Evolutionary conservation across 2,329 filamentous ascomycete species (phyloP).

Genomic region (Aspergillus chevalieri): DNA sequence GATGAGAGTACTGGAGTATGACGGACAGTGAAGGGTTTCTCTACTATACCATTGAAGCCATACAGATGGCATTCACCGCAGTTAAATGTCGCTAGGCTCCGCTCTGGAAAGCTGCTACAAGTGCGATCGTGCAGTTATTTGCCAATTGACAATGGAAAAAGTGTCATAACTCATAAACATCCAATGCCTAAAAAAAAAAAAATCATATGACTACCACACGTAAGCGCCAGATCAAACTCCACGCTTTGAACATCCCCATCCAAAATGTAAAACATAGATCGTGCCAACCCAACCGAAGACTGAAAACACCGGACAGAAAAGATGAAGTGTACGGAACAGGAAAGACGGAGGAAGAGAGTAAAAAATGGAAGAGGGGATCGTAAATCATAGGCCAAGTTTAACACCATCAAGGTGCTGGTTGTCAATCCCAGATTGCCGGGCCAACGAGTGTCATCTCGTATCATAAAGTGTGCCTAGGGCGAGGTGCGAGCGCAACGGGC

Average conservation of each 20-base stretch:
- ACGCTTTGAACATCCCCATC: constrained; percentile 8
- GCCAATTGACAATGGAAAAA: background rate
- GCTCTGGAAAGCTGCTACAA: too few species aligned
- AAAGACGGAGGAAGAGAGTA: constrained; percentile 1
- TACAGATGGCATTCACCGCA: too few species aligned
- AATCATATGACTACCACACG: too few species aligned
- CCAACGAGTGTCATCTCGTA: constrained; percentile 4
- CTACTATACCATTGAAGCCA: too few species aligned
- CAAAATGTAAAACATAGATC: constrained; percentile 2
- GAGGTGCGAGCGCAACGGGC: background rate
- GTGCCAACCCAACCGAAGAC: background rate
- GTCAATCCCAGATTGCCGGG: background rate
- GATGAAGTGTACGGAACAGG: too few species aligned
- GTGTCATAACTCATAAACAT: background rate
- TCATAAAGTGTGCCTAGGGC: constrained; percentile 1
- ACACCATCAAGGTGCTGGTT: background rate
- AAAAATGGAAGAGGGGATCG: constrained; percentile 1
- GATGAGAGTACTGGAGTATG: too few species aligned
- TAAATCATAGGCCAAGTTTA: background rate
- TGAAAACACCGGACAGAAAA: constrained; percentile 1
- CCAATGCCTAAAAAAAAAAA: background rate
- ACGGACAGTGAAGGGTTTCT: too few species aligned
- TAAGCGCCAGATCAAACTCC: constrained; percentile 6
- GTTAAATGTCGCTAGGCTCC: too few species aligned
- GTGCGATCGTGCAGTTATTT: background rate